Percentiles rank a stretch among this genome's conserved stretches.
Evolutionary conservation across 2,329 filamentous ascomycete species (phyloP).

Genomic region (Pseudocercospora crystallina): DNA sequence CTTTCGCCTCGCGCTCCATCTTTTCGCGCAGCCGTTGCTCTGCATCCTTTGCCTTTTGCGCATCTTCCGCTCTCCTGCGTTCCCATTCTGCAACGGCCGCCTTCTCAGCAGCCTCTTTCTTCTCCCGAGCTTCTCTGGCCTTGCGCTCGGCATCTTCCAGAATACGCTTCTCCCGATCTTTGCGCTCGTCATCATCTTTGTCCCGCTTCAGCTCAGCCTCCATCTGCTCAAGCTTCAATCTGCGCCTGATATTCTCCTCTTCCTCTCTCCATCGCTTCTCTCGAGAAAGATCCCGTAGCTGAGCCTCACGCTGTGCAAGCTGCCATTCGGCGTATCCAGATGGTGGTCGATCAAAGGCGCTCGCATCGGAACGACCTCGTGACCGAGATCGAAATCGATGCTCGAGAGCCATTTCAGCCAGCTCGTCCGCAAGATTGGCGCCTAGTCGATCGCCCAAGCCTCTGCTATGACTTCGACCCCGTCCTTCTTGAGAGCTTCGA

Average conservation of each 20-base stretch:
- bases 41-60: constrained; percentile 40
- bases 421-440: constrained; percentile 31
- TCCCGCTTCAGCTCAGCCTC: constrained; percentile 39
- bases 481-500: constrained; percentile 21
- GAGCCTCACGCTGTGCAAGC: constrained; percentile 36
- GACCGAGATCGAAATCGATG: constrained; percentile 37
- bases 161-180: constrained; percentile 37
- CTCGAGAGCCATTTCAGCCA: constrained; percentile 32
- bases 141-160: constrained; percentile 42
- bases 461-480: constrained; percentile 21
- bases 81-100: constrained; percentile 40
- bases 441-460: constrained; percentile 24
- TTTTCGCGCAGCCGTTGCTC: constrained; percentile 41
- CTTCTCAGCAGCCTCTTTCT: constrained; percentile 33
- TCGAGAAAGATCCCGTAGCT: constrained; percentile 37
- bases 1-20: constrained; percentile 39
- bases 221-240: constrained; percentile 30
- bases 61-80: constrained; percentile 37
- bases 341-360: constrained; percentile 22
- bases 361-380: constrained; percentile 32
- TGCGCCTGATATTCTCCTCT: constrained; percentile 36
- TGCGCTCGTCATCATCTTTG: constrained; percentile 38
- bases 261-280: constrained; percentile 37
- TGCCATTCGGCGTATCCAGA: constrained; percentile 29
- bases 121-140: constrained; percentile 38